phyloP scores from a whole-genome alignment of 352 stramenopile species.

The Pythium sukuiense region DNA sequence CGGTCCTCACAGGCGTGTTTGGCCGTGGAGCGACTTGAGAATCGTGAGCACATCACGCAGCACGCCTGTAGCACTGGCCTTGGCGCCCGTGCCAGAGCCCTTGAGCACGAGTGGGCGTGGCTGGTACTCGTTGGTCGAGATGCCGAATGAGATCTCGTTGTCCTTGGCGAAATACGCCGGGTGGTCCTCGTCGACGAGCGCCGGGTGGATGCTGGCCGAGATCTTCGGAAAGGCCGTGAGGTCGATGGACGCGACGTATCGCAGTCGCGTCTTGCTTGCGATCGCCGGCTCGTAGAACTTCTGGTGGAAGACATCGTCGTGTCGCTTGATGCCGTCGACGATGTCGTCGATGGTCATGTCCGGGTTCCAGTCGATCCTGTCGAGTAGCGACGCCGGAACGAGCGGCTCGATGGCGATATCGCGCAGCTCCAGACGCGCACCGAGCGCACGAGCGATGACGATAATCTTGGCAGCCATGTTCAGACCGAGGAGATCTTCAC shows the following conservation, averaged over 20 bases:
- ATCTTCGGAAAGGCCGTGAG: constrained; percentile 51
- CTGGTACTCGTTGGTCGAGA: constrained; percentile 73
- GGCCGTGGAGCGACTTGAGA: constrained; percentile 59
- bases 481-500: constrained; percentile 62
- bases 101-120: constrained; percentile 69
- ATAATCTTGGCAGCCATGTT: constrained; percentile 76
- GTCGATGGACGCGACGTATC: constrained; percentile 72
- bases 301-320: constrained; percentile 59
- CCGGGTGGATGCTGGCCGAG: constrained; percentile 45
- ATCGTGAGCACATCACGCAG: constrained; percentile 79
- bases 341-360: constrained; percentile 52
- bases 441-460: constrained; percentile 62
- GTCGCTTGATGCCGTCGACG: constrained; percentile 41
- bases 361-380: constrained; percentile 45
- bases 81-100: constrained; percentile 58
- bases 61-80: constrained; percentile 66
- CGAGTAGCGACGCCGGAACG: constrained; percentile 45
- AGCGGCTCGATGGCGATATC: constrained; percentile 51
- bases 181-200: constrained; percentile 64
- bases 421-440: constrained; percentile 44
- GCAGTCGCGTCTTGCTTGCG: constrained; percentile 47
- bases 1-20: background rate
- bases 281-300: constrained; percentile 51
- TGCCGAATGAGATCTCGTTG: constrained; percentile 74
- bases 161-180: constrained; percentile 57